phyloP scores from a whole-genome alignment of 208 protist species.

The Entamoeba histolytica region DNA sequence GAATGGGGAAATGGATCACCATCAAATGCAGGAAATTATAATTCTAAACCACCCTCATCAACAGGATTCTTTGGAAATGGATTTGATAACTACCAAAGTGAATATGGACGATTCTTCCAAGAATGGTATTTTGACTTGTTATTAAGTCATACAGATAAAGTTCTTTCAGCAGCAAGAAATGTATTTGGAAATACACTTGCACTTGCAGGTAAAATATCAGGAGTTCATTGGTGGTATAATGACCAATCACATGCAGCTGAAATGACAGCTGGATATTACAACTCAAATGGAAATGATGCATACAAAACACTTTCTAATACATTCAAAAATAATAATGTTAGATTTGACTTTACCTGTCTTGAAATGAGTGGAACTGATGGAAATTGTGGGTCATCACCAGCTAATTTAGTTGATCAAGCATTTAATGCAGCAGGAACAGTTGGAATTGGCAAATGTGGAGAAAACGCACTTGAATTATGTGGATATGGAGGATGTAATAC shows the following conservation, averaged over 20 bases:
- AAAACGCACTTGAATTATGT: neutral
- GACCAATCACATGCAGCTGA: conserved; percentile 39
- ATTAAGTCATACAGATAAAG: neutral
- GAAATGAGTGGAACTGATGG: too few relatives aligned
- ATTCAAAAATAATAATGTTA: too few relatives aligned
- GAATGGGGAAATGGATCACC: too few relatives aligned
- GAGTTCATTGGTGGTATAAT: conserved; percentile 46
- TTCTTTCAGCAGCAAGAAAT: neutral
- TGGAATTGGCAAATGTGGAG: neutral
- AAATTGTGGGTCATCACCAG: neutral
- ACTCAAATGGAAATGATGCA: conserved; percentile 22
- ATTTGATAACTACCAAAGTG: neutral
- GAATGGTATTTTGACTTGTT: conserved; percentile 6
- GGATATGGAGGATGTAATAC: too few relatives aligned
- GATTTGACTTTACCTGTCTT: too few relatives aligned
- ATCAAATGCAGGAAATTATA: too few relatives aligned
- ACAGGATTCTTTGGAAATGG: conserved; percentile 3
- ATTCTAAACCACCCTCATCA: too few relatives aligned
- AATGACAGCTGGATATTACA: conserved; percentile 44
- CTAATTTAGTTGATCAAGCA: neutral
- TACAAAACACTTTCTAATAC: conserved; percentile 12
- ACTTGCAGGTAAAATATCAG: conserved; percentile 37
- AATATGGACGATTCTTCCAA: conserved; percentile 41
- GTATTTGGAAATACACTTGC: conserved; percentile 13
- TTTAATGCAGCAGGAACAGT: neutral